These are phyloP conservation scores for Termitomyces sp. DNA, from an alignment of 768 basidiomycete species.

Conservation along the genomic window DNA sequence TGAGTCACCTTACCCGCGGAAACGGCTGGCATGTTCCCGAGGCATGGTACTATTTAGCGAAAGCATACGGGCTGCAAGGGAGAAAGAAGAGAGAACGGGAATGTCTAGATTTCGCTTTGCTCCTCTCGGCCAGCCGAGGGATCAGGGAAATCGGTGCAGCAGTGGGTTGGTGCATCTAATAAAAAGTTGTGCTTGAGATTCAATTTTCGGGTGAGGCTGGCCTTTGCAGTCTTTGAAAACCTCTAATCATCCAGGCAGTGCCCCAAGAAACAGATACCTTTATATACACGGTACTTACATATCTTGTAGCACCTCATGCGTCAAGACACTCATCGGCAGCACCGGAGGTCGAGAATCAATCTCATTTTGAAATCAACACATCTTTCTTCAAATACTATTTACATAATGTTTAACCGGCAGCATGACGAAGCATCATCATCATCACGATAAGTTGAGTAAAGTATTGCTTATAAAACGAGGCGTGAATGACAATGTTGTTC, in stretches of 20 bases:
- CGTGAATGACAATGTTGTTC: neutral
- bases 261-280: neutral
- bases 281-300: neutral
- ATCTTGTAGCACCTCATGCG: neutral
- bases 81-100: constrained; percentile 14
- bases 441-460: neutral
- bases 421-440: neutral
- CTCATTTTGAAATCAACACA: neutral
- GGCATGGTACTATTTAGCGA: constrained; percentile 91
- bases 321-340: neutral
- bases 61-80: constrained; percentile 54
- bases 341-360: neutral
- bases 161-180: constrained; percentile 16
- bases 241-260: neutral
- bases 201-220: neutral
- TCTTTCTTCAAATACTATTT: neutral
- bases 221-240: neutral
- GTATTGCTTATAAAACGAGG: neutral
- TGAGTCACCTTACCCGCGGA: constrained; percentile 72
- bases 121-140: constrained; percentile 12
- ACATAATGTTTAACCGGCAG: neutral
- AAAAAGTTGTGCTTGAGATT: neutral
- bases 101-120: constrained; percentile 14
- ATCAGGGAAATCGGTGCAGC: constrained; percentile 15
- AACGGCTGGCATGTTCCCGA: constrained; percentile 89